Conservation (phyloP, 2,329 filamentous ascomycete genomes). For the Corniculantispora saksenae region DNA sequence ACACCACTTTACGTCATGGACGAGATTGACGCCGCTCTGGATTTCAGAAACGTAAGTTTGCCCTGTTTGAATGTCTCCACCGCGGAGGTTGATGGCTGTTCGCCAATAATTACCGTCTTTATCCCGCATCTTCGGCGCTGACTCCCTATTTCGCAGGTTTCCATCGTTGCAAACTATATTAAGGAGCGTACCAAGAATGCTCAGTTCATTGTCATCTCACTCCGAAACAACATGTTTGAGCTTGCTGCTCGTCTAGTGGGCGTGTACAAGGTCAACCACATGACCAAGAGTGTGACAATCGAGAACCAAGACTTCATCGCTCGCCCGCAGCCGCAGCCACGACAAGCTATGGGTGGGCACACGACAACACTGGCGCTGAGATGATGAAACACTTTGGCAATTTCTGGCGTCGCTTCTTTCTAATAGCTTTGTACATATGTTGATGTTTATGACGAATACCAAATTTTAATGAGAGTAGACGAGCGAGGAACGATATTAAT, state of each 20-base stretch:
- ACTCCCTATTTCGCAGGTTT: constrained; percentile 62
- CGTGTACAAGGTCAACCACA: constrained; percentile 99
- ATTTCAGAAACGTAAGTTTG: constrained; percentile 89
- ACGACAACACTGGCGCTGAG: constrained; percentile 39
- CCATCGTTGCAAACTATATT: constrained; percentile 97
- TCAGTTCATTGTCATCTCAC: constrained; percentile 96
- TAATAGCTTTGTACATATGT: constrained; percentile 18
- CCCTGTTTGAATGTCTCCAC: not conserved
- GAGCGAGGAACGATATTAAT: not conserved
- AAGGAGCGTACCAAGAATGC: constrained; percentile 99
- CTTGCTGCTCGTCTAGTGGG: constrained; percentile 92
- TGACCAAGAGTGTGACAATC: constrained; percentile 90
- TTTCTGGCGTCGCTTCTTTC: not conserved
- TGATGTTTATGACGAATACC: constrained; percentile 17
- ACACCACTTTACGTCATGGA: constrained; percentile 99
- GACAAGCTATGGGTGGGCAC: constrained; percentile 28
- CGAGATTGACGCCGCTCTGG: constrained; percentile 95
- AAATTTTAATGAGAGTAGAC: constrained; percentile 14
- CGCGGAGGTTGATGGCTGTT: not conserved
- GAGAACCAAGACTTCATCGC: constrained; percentile 78
- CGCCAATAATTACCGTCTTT: constrained; percentile 13
- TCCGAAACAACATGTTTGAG: constrained; percentile 99
- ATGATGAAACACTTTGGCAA: constrained; percentile 24
- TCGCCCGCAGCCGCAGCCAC: constrained; percentile 36
- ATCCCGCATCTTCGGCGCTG: constrained; percentile 6